Conservation (phyloP, 2,329 filamentous ascomycete genomes). For the Aspergillus texensis region DNA sequence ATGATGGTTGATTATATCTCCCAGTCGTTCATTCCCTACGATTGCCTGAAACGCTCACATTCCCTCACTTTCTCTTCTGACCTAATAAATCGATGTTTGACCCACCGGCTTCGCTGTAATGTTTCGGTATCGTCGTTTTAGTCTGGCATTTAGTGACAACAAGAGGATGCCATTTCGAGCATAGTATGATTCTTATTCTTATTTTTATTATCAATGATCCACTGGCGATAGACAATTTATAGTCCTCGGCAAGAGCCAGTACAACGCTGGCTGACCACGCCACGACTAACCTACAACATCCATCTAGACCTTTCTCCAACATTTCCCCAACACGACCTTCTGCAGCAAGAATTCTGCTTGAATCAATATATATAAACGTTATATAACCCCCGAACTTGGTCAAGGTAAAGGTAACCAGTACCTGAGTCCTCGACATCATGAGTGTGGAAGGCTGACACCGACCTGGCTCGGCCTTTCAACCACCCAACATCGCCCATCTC, state of each 20-base stretch:
- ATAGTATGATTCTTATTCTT: conserved; percentile 6
- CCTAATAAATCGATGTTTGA: neutral
- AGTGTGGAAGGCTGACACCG: neutral
- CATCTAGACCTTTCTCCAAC: conserved; percentile 1
- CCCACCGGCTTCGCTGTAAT: neutral
- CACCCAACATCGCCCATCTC: neutral
- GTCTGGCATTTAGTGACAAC: neutral
- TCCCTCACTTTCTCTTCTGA: neutral
- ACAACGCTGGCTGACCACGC: neutral
- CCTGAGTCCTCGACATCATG: neutral
- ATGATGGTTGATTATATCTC: too few species aligned
- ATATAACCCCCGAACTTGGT: neutral
- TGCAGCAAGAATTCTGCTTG: neutral
- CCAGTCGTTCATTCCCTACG: neutral
- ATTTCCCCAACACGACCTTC: neutral
- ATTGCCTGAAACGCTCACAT: neutral
- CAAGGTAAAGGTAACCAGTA: neutral
- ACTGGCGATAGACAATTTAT: conserved; percentile 1
- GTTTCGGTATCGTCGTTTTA: conserved; percentile 3
- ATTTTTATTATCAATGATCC: conserved; percentile 7
- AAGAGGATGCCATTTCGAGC: neutral
- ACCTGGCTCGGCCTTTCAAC: neutral
- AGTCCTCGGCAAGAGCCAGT: neutral
- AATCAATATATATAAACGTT: neutral
- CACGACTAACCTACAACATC: neutral